Conservation (phyloP, 768 basidiomycete genomes). For the Termitomyces sp. region DNA sequence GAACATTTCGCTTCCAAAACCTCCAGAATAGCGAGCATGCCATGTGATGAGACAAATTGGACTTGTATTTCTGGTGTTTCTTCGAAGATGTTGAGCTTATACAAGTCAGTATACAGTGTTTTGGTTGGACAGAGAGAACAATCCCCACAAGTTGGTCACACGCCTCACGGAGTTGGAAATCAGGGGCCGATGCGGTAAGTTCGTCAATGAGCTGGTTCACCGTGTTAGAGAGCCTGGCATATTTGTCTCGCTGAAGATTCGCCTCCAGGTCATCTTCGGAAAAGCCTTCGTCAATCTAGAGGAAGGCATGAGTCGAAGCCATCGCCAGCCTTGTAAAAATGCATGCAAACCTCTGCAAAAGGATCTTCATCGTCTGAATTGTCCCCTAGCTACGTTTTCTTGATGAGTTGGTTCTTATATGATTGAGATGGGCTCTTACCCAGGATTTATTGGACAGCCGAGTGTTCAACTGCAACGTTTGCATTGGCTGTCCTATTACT, state of each 20-base stretch:
- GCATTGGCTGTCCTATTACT: conserved; percentile 57
- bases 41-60: conserved; percentile 89
- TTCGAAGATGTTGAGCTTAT: conserved; percentile 68
- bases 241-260: conserved; percentile 89
- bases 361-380: conserved; percentile 92
- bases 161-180: conserved; percentile 76
- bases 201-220: conserved; percentile 86
- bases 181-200: conserved; percentile 74
- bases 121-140: background rate
- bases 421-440: conserved; percentile 35
- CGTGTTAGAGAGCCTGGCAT: conserved; percentile 76
- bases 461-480: conserved; percentile 81
- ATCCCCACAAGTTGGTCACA: conserved; percentile 84
- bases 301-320: conserved; percentile 1
- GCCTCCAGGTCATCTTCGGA: conserved; percentile 89
- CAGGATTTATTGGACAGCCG: conserved; percentile 86
- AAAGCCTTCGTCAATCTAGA: conserved; percentile 87
- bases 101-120: conserved; percentile 3
- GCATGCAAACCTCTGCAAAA: conserved; percentile 72
- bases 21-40: conserved; percentile 92
- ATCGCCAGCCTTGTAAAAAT: background rate
- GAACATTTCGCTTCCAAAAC: conserved; percentile 85
- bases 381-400: conserved; percentile 53
- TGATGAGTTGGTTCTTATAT: background rate
- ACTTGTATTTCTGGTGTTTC: conserved; percentile 81